Conservation (phyloP, 2,329 filamentous ascomycete genomes). For the Colletotrichum shisoi region DNA sequence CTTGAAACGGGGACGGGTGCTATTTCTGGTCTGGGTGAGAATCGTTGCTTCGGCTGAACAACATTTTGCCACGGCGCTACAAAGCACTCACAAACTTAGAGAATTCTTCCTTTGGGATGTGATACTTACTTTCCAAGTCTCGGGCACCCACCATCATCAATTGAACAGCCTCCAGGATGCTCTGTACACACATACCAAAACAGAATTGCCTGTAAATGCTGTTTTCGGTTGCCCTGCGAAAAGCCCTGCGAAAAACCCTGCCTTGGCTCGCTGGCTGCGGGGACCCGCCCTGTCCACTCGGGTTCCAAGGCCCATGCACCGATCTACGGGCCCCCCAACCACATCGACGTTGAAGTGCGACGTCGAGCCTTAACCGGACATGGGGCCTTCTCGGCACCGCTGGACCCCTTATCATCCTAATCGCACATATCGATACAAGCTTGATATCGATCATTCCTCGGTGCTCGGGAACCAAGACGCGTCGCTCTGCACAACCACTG, state of each 20-base stretch:
- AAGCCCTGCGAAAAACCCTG: slow-evolving; percentile 35
- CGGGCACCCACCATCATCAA: neutral
- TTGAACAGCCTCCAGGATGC: slow-evolving; percentile 25
- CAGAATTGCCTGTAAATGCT: slow-evolving; percentile 10
- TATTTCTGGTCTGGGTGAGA: slow-evolving; percentile 22
- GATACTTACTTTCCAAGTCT: neutral
- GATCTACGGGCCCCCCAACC: slow-evolving; percentile 36
- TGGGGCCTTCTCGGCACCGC: slow-evolving; percentile 1
- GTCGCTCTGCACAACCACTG: neutral
- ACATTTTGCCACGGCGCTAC: neutral
- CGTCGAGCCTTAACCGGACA: slow-evolving; percentile 15
- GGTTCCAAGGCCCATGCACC: slow-evolving; percentile 26
- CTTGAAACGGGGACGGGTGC: neutral
- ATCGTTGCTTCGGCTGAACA: slow-evolving; percentile 15
- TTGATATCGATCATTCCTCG: neutral
- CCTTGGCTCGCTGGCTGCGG: slow-evolving; percentile 28
- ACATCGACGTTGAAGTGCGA: slow-evolving; percentile 18
- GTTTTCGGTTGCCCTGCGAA: slow-evolving; percentile 37
- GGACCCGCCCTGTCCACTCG: slow-evolving; percentile 29
- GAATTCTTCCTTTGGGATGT: no score
- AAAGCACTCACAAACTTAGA: neutral
- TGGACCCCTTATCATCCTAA: slow-evolving; percentile 5
- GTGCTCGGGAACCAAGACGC: neutral
- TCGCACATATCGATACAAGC: slow-evolving; percentile 15
- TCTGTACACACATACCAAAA: neutral